A percentile compares a stretch with the other conserved stretches of the same genome.
phyloP scores from a whole-genome alignment of 352 stramenopile species.

The Globisporangium polare region DNA sequence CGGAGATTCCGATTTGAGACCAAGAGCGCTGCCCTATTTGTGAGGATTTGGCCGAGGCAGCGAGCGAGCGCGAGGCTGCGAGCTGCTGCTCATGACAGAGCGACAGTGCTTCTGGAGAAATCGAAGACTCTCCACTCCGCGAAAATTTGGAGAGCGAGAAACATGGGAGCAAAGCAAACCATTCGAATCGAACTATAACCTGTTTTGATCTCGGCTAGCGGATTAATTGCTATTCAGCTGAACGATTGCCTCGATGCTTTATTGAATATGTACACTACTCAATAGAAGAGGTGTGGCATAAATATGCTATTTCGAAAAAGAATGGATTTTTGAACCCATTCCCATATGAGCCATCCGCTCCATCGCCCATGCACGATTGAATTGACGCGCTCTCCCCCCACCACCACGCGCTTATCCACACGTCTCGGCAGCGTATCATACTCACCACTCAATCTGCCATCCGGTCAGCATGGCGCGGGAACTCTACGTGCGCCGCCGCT shows the following conservation, averaged over 20 bases:
- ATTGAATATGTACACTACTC: neutral
- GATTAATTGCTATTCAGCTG: neutral
- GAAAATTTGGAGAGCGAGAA: constrained; percentile 1
- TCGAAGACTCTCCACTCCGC: neutral
- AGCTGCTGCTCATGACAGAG: no score
- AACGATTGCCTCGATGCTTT: neutral
- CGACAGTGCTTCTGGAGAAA: no score
- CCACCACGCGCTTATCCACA: no score
- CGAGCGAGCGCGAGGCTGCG: no score
- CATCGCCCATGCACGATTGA: neutral
- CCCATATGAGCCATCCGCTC: neutral
- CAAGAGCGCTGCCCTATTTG: no score
- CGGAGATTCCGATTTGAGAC: no score
- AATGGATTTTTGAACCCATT: neutral
- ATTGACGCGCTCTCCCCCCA: neutral
- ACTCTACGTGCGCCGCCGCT: constrained; percentile 4
- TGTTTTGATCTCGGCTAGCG: neutral
- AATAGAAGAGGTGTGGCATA: neutral
- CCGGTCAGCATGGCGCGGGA: neutral
- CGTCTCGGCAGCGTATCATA: no score
- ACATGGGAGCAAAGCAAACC: neutral
- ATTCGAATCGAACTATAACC: neutral
- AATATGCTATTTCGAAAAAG: neutral
- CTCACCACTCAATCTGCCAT: no score
- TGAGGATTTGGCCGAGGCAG: no score